These are phyloP conservation scores for Mollisiaceae sp. DNA, from an alignment of 2,329 filamentous ascomycete genomes.

Conservation along the genomic window DNA sequence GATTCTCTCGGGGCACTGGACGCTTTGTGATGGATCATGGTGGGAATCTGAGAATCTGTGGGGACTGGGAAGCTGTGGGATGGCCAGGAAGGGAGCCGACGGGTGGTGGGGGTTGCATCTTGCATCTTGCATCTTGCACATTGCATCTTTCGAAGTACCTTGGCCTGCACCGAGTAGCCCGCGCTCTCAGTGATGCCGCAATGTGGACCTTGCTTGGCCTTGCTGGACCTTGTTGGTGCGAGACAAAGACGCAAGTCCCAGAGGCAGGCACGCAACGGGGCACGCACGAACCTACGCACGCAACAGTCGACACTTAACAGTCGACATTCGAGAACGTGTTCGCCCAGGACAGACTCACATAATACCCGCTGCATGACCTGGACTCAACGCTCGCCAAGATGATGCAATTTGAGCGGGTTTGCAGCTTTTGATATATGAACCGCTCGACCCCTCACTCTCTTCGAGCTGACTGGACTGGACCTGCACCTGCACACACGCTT, in stretches of 20 bases:
- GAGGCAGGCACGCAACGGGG: not conserved
- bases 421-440: not conserved
- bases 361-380: slow-evolving; percentile 7
- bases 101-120: not conserved
- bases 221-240: slow-evolving; percentile 8
- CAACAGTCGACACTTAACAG: too few relatives aligned
- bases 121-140: too few relatives aligned
- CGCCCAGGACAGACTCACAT: not conserved
- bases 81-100: too few relatives aligned
- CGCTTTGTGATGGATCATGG: too few relatives aligned
- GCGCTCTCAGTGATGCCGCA: not conserved
- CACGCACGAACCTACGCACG: too few relatives aligned
- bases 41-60: too few relatives aligned
- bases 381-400: not conserved
- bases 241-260: not conserved
- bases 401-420: not conserved
- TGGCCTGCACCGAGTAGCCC: too few relatives aligned
- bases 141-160: too few relatives aligned
- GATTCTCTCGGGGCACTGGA: not conserved
- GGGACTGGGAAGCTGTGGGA: too few relatives aligned
- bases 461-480: not conserved
- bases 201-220: slow-evolving; percentile 4
- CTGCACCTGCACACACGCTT: not conserved
- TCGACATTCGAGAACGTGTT: not conserved
- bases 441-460: not conserved